Evolutionary conservation across 208 protist genomes (phyloP), one percentile per base, ranked within the genome.

Genomic region (Leishmania arabica): DNA sequence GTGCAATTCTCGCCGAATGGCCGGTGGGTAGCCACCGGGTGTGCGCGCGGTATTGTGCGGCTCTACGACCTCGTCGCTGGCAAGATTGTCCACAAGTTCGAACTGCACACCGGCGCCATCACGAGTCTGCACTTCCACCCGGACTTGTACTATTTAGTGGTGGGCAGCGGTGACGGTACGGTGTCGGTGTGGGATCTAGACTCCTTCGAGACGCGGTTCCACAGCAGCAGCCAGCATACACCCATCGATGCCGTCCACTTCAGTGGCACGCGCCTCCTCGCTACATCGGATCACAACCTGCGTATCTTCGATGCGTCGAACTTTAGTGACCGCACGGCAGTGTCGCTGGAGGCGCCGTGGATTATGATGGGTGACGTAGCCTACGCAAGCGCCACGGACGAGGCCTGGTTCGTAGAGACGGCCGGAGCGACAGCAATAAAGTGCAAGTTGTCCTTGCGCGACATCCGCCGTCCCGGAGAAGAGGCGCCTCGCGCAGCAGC

Each of bases 111-210:
- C 24, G 90, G 91, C 42, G 84, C 94, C 72, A 93, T 97, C 75
- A 96, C 94, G 15, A 91, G 88, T 45, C 85, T 97, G 42, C 86
- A 91, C 80, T 97, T 97, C 70, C 91, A 97, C 79, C 91, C 92
- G 1, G 91, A 96, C 51, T 70, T 86, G 17, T 92, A 90, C 83
- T 94, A 88, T 74, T 74, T 97, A 49, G 88, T 88, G 19, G 92
- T 93, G 21, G 91, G 89, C 40, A 95, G 92, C 79, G 87, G 85
- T 65, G 91, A 95, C 77, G 92, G 92, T n/a, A 92, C 92, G 5
- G 78, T 96, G 51, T 93, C 92, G 11, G 77, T 96, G 62, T 96
- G 91, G 91, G 87, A 94, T 70, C 74, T 95, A 6, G 91, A 95
- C 72, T 90, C 88, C n/a, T 90, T 92, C 54, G 77, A 88, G 53